These are phyloP conservation scores for Lepiota venenata DNA, from an alignment of 768 basidiomycete genomes.

Conservation along the genomic window DNA sequence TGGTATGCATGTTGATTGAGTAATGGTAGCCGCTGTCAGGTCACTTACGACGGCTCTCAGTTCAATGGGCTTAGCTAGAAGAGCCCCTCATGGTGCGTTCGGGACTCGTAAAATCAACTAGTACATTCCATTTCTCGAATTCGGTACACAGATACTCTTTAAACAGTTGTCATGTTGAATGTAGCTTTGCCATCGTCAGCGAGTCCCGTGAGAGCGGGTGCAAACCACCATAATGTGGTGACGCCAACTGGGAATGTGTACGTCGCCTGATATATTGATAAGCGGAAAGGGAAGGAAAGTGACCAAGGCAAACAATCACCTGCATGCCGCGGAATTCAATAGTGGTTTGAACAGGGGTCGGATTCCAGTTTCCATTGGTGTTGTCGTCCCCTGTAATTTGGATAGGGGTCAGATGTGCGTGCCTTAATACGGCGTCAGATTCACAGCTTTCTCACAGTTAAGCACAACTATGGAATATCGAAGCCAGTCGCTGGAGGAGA, in stretches of 20 bases:
- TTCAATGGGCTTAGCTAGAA: background rate
- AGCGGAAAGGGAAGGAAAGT: background rate
- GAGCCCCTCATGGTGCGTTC: no score
- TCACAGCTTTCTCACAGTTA: slow-evolving; percentile 45
- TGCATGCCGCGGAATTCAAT: slow-evolving; percentile 66
- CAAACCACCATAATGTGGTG: slow-evolving; percentile 53
- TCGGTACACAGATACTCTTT: background rate
- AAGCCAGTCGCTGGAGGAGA: slow-evolving; percentile 49
- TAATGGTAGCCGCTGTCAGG: background rate
- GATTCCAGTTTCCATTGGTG: slow-evolving; percentile 48
- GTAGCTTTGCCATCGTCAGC: background rate
- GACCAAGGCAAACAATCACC: slow-evolving; percentile 26
- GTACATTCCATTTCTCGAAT: background rate
- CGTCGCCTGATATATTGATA: slow-evolving; percentile 37
- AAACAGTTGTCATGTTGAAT: background rate
- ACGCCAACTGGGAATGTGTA: slow-evolving; percentile 82
- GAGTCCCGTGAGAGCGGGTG: slow-evolving; percentile 13
- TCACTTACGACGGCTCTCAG: background rate
- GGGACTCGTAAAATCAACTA: background rate
- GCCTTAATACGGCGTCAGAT: background rate
- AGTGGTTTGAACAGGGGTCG: slow-evolving; percentile 50
- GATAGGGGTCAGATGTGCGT: background rate
- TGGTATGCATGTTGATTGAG: slow-evolving; percentile 1
- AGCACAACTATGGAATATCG: slow-evolving; percentile 72
- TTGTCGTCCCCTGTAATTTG: slow-evolving; percentile 42